These are phyloP conservation scores for Myxozyma vanderwaltii DNA, from an alignment of 805 yeast genomes.

Conservation along the genomic window DNA sequence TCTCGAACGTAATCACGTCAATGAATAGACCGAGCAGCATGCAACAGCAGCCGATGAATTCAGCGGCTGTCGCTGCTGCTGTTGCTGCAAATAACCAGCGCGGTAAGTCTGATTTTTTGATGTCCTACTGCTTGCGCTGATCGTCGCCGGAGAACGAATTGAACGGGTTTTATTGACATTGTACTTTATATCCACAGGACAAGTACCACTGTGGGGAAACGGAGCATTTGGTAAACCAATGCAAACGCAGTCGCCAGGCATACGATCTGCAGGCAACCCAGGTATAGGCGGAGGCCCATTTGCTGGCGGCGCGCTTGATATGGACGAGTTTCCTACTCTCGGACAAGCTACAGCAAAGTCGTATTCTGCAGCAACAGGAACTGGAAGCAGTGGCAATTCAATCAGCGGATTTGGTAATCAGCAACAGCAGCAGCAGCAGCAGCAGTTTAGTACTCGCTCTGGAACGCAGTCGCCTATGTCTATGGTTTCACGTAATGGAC, in stretches of 20 bases:
- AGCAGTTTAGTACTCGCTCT: constrained; percentile 19
- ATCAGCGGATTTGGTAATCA: background rate
- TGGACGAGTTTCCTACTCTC: constrained; percentile 26
- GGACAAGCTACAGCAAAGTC: constrained; percentile 20
- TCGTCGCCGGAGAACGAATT: background rate
- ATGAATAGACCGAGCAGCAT: constrained; percentile 19
- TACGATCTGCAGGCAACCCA: background rate
- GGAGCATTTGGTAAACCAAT: constrained; percentile 20
- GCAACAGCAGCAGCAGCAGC: background rate
- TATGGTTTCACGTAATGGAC: constrained; percentile 15
- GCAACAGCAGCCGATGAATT: constrained; percentile 13
- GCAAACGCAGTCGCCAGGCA: constrained; percentile 5
- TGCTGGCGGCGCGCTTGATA: constrained; percentile 16
- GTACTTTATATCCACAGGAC: constrained; percentile 2
- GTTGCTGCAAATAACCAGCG: constrained; percentile 9
- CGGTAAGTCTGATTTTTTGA: background rate
- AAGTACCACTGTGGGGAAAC: constrained; percentile 29
- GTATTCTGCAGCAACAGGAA: constrained; percentile 11
- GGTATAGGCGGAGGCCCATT: constrained; percentile 2
- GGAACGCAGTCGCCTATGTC: constrained; percentile 30
- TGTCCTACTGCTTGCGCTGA: background rate
- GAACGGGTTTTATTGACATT: background rate
- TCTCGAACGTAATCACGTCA: constrained; percentile 25
- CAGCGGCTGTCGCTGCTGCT: constrained; percentile 6
- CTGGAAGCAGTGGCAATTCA: constrained; percentile 1